Base-by-base conservation (phyloP, 192 early-diverging fungal genomes). In the Coemansia umbellata region DNA sequence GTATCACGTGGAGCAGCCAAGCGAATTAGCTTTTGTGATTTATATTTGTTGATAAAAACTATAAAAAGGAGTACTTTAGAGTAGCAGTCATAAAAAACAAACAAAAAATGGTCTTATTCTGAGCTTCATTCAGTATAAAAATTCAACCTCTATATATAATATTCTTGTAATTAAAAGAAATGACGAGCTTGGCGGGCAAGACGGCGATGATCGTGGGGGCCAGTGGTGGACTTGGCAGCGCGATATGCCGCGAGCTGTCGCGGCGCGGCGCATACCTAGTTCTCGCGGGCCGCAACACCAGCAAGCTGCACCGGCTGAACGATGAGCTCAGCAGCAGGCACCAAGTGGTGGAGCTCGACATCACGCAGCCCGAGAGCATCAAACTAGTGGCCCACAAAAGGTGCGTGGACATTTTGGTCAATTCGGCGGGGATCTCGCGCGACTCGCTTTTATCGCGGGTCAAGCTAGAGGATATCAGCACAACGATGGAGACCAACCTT, bases 161-260 rank as follows among this genome's bases (percentile, higher is more conserved):
- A 37, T 17, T 11, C 37, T 37, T 37, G 1, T 4, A 21, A 49
- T 13, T 33, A 27, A 17, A 31, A 19, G 11, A 35, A 19, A 47
- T 18, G n/a, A 6, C 17, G 26, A 41, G 47, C 48, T n/a, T 74
- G 51, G 50, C 33, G 4, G 70, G 71, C 11, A 62, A 42, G 60
- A 63, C 64, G 31, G 71, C 71, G 33, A 32, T 81, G 11, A 66
- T 92, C 18, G 85, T 87, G 15, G 90, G 90, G 0, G 90, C 87
- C 0, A 86, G 83, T 19, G 83, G 90, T 37, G 90, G 90, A 9
- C 91, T 92, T 50, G 90, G 90, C 7, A 55, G 84, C 4, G 81
- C 85, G 11, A 82, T 81, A 53, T 82, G 84, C 5, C 47, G 73
- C 30, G 75, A 82, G 11, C 87, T 89, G 60, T 82, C 84, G 1